Evolutionary conservation across 148 eudicot species (phyloP).

Genomic region (Pouteria glomerata): DNA sequence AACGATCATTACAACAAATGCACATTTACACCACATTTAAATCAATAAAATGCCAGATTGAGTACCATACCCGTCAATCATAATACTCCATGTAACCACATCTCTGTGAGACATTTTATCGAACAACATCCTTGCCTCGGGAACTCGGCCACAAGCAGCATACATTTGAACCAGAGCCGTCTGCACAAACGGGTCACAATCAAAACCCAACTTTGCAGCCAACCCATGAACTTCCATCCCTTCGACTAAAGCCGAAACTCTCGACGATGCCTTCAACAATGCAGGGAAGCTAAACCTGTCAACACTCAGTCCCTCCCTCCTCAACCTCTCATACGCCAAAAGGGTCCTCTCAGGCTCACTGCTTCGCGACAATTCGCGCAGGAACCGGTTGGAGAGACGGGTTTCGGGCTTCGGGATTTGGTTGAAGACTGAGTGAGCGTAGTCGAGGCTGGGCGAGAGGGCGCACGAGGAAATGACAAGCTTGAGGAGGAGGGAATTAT

Average conservation of each 20-base stretch:
- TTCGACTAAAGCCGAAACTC: conserved; percentile 21
- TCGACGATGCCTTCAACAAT: conserved; percentile 36
- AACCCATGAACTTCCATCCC: conserved; percentile 55
- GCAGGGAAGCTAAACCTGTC: conserved; percentile 46
- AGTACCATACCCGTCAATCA: conserved; percentile 42
- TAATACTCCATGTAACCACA: conserved; percentile 46
- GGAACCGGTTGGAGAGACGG: conserved; percentile 21
- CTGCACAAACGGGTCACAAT: conserved; percentile 45
- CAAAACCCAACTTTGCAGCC: conserved; percentile 36
- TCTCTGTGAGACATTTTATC: conserved; percentile 45
- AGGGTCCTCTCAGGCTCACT: conserved; percentile 33
- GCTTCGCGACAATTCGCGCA: conserved; percentile 41
- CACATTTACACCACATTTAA: background rate
- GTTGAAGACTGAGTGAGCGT: conserved; percentile 36
- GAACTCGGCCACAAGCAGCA: conserved; percentile 29
- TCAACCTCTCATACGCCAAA: conserved; percentile 18
- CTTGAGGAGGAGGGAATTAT: conserved; percentile 30
- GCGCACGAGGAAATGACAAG: conserved; percentile 27
- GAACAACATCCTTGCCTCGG: conserved; percentile 42
- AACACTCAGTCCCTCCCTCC: conserved; percentile 16
- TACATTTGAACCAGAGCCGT: conserved; percentile 49
- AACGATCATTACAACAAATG: background rate
- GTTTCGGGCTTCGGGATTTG: conserved; percentile 22
- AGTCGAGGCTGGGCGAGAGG: conserved; percentile 22
- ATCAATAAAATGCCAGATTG: background rate